These are phyloP conservation scores for Tritrichomonas musculus DNA, from an alignment of 208 protist species.

Conservation along the genomic window DNA sequence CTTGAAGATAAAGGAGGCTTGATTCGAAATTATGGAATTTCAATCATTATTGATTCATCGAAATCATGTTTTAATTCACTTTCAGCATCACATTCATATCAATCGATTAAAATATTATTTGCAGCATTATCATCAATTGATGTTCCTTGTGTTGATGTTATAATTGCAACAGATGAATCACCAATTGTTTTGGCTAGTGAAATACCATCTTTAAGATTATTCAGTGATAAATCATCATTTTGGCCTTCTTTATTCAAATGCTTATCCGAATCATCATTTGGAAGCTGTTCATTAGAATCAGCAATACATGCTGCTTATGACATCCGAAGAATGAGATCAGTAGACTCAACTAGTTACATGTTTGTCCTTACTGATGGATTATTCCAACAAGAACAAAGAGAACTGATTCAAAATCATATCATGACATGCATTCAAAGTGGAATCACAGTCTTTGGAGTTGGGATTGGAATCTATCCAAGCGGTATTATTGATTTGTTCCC, in stretches of 20 bases:
- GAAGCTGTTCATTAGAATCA: not conserved
- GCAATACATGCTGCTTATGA: not conserved
- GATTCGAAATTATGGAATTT: not conserved
- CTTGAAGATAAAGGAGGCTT: not conserved
- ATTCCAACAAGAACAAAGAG: not conserved
- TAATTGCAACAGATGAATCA: not conserved
- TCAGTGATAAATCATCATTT: not conserved
- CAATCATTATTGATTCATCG: not conserved
- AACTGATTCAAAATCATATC: not conserved
- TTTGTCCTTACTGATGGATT: not conserved
- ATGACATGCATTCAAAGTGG: not conserved
- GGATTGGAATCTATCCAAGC: not conserved
- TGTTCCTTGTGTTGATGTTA: not conserved
- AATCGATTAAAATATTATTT: not conserved
- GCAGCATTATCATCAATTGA: not conserved
- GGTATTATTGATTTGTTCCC: not conserved
- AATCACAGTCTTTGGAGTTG: not conserved
- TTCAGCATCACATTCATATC: not conserved
- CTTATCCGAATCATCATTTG: not conserved
- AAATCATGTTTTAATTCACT: not conserved
- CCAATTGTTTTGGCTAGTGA: not conserved
- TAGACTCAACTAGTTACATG: not conserved
- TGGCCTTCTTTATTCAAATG: not conserved
- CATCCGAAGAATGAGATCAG: not conserved
- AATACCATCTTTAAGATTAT: not conserved